These are phyloP conservation scores for Saccharomycopsis amapae DNA, from an alignment of 805 yeast genomes.

Conservation along the genomic window DNA sequence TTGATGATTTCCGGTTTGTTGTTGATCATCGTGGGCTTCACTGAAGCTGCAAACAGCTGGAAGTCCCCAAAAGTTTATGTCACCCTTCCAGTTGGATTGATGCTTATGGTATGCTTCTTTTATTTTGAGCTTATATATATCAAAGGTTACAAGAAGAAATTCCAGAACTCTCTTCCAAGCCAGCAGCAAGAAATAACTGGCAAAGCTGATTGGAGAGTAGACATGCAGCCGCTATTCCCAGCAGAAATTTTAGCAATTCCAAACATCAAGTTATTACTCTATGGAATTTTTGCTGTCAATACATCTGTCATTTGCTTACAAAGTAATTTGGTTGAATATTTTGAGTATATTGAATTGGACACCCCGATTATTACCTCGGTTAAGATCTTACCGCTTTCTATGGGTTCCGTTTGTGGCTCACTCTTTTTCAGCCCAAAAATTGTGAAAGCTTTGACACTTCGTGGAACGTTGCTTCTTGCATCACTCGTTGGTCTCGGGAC, in stretches of 20 bases:
- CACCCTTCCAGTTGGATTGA: slow-evolving; percentile 34
- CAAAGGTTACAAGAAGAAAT: slow-evolving; percentile 20
- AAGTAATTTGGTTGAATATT: slow-evolving; percentile 26
- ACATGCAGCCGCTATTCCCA: slow-evolving; percentile 28
- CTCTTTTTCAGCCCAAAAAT: slow-evolving; percentile 23
- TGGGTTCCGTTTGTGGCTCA: slow-evolving; percentile 29
- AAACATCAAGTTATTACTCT: slow-evolving; percentile 26
- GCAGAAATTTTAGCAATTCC: slow-evolving; percentile 24
- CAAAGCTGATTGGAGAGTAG: slow-evolving; percentile 18
- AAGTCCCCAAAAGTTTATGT: slow-evolving; percentile 34
- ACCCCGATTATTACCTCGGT: slow-evolving; percentile 32
- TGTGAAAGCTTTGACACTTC: slow-evolving; percentile 1
- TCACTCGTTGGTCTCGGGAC: slow-evolving; percentile 15
- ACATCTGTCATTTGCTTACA: slow-evolving; percentile 24
- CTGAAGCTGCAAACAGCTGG: slow-evolving; percentile 41
- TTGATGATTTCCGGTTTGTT: slow-evolving; percentile 31
- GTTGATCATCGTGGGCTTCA: slow-evolving; percentile 36
- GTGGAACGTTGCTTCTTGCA: slow-evolving; percentile 1
- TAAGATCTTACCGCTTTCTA: slow-evolving; percentile 30
- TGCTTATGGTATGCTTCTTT: slow-evolving; percentile 26
- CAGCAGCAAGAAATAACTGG: not conserved
- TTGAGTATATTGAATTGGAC: slow-evolving; percentile 26
- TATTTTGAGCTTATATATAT: slow-evolving; percentile 28
- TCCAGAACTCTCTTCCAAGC: not conserved
- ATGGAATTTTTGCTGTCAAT: slow-evolving; percentile 23